A percentile compares a stretch with the other conserved stretches of the same genome.
phyloP scores from a whole-genome alignment of 495 filamentous ascomycete genomes.

The Podospora bellae-mahoneyi region DNA sequence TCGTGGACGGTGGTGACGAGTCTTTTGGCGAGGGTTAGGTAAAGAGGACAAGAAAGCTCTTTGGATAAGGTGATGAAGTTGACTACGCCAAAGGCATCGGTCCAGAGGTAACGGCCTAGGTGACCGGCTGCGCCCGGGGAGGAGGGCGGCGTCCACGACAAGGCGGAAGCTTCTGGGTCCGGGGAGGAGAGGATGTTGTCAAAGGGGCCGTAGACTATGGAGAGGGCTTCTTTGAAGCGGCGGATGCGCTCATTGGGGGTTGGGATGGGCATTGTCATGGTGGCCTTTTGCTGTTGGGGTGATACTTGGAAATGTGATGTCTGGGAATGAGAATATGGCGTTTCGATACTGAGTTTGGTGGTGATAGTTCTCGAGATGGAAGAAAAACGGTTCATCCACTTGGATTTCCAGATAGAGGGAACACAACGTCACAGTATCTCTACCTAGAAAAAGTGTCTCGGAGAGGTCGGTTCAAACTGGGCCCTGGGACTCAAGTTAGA shows the following conservation, averaged over 20 bases:
- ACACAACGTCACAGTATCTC: neutral
- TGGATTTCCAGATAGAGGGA: neutral
- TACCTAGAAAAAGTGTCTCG: neutral
- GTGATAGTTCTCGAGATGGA: neutral
- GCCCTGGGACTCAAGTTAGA: no score
- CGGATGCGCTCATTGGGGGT: conserved; percentile 9
- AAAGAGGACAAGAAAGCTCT: conserved; percentile 40
- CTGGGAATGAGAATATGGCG: neutral
- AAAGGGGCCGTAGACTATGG: conserved; percentile 44
- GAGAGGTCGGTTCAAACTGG: no score
- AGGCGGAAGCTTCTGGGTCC: conserved; percentile 16
- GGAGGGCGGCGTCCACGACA: conserved; percentile 31
- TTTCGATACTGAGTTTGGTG: neutral
- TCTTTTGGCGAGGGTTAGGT: conserved; percentile 51
- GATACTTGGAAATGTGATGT: neutral
- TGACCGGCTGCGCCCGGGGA: conserved; percentile 56
- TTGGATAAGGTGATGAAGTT: conserved; percentile 61
- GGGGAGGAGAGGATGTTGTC: conserved; percentile 21
- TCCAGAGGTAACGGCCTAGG: conserved; percentile 66
- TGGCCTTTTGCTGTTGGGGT: neutral
- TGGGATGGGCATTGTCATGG: conserved; percentile 19
- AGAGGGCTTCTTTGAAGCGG: conserved; percentile 41
- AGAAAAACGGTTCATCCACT: neutral
- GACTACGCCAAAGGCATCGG: conserved; percentile 65
- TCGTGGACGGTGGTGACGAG: conserved; percentile 56